These are phyloP conservation scores for Pseudozyma hubeiensis DNA, from an alignment of 1,284 basidiomycete genomes.

Conservation along the genomic window DNA sequence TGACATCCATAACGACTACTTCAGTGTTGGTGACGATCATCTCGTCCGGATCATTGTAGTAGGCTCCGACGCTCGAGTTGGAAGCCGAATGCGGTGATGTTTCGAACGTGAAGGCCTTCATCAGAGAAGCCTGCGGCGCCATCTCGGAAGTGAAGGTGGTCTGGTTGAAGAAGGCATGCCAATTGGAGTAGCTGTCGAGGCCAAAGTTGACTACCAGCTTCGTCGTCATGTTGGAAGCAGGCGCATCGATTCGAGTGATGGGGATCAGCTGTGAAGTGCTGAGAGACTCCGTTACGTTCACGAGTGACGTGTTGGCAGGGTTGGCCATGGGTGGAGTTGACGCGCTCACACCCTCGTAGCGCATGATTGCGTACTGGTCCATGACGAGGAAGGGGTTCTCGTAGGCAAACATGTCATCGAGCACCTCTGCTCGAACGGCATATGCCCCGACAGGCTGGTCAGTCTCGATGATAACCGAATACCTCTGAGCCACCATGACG, in stretches of 20 bases:
- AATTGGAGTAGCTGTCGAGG: conserved; percentile 35
- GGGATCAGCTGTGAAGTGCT: conserved; percentile 40
- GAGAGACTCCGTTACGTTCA: conserved; percentile 29
- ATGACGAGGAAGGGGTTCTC: conserved; percentile 69
- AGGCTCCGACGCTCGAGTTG: conserved; percentile 30
- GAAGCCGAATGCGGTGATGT: conserved; percentile 20
- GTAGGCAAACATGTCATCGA: conserved; percentile 70
- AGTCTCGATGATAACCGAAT: conserved; percentile 71
- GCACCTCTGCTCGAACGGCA: conserved; percentile 64
- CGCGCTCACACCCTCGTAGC: conserved; percentile 64
- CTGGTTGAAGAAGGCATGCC: conserved; percentile 54
- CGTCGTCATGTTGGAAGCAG: conserved; percentile 41
- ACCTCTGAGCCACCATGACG: conserved; percentile 72
- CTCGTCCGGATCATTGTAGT: conserved; percentile 37
- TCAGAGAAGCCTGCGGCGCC: conserved; percentile 29
- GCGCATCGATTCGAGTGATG: conserved; percentile 29
- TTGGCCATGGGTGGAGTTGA: conserved; percentile 46
- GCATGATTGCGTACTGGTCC: conserved; percentile 68
- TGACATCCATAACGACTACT: conserved; percentile 61
- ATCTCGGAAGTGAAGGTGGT: conserved; percentile 47
- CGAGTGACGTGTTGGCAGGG: conserved; percentile 18
- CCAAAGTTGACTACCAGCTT: conserved; percentile 47
- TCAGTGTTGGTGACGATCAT: conserved; percentile 48
- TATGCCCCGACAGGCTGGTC: conserved; percentile 49
- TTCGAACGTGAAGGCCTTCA: conserved; percentile 39